Percentiles rank a stretch among this genome's conserved stretches.
These are phyloP conservation scores for Aureobasidium melanogenum DNA, from an alignment of 2,329 filamentous ascomycete genomes.

Conservation along the genomic window DNA sequence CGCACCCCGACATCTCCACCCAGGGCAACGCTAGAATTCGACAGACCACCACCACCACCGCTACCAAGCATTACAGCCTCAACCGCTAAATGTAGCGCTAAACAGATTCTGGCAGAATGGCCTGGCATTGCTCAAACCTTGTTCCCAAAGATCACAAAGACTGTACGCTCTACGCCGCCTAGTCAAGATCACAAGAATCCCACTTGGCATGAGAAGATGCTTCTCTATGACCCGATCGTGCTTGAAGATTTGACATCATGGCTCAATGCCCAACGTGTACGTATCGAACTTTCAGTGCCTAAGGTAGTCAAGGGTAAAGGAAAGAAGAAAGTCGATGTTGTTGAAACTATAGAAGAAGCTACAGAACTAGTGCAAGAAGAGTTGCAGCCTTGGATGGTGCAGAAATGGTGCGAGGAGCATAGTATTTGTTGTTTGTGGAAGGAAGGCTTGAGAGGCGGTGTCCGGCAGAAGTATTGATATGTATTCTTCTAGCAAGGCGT, in stretches of 20 bases:
- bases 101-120: constrained; percentile 21
- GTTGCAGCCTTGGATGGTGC: constrained; percentile 52
- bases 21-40: neutral
- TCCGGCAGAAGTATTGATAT: constrained; percentile 22
- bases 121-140: constrained; percentile 28
- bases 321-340: constrained; percentile 15
- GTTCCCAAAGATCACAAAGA: constrained; percentile 39
- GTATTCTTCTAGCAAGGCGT: neutral
- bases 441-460: constrained; percentile 34
- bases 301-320: constrained; percentile 26
- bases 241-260: constrained; percentile 77
- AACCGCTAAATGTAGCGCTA: neutral
- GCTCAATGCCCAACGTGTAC: constrained; percentile 50
- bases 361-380: constrained; percentile 21
- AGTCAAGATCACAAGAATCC: constrained; percentile 34
- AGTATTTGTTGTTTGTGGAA: constrained; percentile 78
- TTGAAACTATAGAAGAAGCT: neutral
- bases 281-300: constrained; percentile 14
- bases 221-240: constrained; percentile 85
- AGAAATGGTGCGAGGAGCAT: constrained; percentile 82
- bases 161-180: constrained; percentile 37
- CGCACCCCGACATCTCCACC: constrained; percentile 7
- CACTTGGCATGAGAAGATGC: constrained; percentile 85
- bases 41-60: constrained; percentile 1
- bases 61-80: neutral